Conservation (phyloP, 371 early-diverging fungal genomes). For the Syncephalastrum racemosum region DNA sequence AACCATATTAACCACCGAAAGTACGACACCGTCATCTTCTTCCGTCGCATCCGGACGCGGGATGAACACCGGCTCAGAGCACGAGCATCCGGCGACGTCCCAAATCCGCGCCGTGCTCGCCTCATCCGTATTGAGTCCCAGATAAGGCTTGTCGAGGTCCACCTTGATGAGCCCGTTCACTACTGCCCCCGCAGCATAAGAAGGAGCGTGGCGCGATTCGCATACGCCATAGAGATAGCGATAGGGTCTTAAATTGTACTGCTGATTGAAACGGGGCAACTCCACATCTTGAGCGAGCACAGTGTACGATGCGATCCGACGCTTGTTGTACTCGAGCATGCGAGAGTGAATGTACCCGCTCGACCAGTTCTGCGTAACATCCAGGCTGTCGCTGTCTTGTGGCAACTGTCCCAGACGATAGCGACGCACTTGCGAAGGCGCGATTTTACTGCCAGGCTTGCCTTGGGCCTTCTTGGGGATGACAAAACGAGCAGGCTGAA, state of each 20-base stretch:
- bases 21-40: constrained; percentile 70
- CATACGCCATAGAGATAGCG: constrained; percentile 63
- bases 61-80: constrained; percentile 72
- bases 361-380: constrained; percentile 16
- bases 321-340: constrained; percentile 30
- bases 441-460: constrained; percentile 37
- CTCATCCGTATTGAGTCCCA: constrained; percentile 30
- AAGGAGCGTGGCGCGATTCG: constrained; percentile 40
- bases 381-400: constrained; percentile 1
- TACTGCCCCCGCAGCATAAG: constrained; percentile 46
- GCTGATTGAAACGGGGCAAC: constrained; percentile 60
- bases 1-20: constrained; percentile 52
- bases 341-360: constrained; percentile 11
- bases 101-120: constrained; percentile 34
- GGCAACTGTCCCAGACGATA: constrained; percentile 45
- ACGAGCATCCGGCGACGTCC: constrained; percentile 58
- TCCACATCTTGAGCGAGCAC: constrained; percentile 55
- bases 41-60: constrained; percentile 43
- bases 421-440: constrained; percentile 45
- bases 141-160: constrained; percentile 42
- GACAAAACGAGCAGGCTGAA: constrained; percentile 39
- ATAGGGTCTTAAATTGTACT: constrained; percentile 40
- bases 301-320: constrained; percentile 42
- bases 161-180: constrained; percentile 59
- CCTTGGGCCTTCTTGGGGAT: constrained; percentile 38